These are phyloP conservation scores for Cicer bijugum DNA, from an alignment of 306 rosid species.

Conservation along the genomic window DNA sequence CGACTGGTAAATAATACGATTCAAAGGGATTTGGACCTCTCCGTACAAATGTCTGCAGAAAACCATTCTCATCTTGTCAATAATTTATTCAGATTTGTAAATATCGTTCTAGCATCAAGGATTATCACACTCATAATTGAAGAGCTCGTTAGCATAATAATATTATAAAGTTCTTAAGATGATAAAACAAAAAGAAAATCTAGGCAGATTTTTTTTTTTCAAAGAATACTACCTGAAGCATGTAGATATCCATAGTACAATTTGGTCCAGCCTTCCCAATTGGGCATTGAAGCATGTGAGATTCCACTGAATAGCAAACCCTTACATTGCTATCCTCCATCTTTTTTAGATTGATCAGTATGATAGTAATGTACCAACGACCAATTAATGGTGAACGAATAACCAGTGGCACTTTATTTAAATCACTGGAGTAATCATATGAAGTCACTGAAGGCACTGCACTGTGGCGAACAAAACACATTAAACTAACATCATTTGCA, in stretches of 20 bases:
- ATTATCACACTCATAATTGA: constrained; percentile 11
- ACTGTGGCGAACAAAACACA: constrained; percentile 81
- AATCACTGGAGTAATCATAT: constrained; percentile 73
- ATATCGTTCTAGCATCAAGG: constrained; percentile 54
- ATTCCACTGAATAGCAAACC: constrained; percentile 75
- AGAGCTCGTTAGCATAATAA: constrained; percentile 4
- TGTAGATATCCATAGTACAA: constrained; percentile 68
- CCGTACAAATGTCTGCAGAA: constrained; percentile 81
- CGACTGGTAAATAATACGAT: constrained; percentile 81
- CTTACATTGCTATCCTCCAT: constrained; percentile 43
- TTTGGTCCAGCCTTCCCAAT: constrained; percentile 80
- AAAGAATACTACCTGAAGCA: constrained; percentile 72
- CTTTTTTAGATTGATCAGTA: constrained; percentile 56
- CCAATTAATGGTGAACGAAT: constrained; percentile 76
- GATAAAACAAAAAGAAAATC: constrained; percentile 36
- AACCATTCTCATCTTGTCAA: constrained; percentile 59
- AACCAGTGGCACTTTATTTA: constrained; percentile 60
- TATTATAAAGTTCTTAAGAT: constrained; percentile 14
- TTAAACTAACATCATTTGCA: constrained; percentile 54
- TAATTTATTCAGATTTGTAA: constrained; percentile 48
- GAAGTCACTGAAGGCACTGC: constrained; percentile 71
- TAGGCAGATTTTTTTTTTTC: constrained; percentile 40
- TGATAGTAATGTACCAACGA: constrained; percentile 70
- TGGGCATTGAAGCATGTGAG: constrained; percentile 74
- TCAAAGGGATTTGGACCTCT: constrained; percentile 69